Conservation (phyloP, 2,329 filamentous ascomycete genomes). For the Ploettnerulaceae sp. region DNA sequence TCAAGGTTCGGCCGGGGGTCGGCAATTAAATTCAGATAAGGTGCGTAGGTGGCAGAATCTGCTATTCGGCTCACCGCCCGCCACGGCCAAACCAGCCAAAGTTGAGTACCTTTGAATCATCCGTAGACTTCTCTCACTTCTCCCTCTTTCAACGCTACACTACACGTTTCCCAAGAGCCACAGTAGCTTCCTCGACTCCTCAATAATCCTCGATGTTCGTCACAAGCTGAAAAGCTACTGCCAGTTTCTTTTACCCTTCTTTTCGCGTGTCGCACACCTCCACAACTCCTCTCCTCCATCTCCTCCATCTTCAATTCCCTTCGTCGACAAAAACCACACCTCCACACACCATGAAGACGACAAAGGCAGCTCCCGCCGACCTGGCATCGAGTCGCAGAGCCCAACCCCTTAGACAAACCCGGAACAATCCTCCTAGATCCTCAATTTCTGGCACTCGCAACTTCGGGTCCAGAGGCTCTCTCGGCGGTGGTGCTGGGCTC, state of each 20-base stretch:
- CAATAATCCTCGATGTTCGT: constrained; percentile 4
- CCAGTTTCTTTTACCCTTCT: not conserved
- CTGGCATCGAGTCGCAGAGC: constrained; percentile 49
- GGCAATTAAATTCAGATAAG: constrained; percentile 7
- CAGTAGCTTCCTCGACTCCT: constrained; percentile 3
- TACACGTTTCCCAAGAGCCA: constrained; percentile 9
- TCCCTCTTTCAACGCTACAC: constrained; percentile 4
- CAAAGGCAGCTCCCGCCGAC: constrained; percentile 30
- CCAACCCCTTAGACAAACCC: constrained; percentile 60
- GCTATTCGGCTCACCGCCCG: not conserved
- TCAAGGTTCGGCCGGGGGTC: not conserved
- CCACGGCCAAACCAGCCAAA: constrained; percentile 4
- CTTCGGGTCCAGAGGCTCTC: constrained; percentile 40
- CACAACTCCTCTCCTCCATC: constrained; percentile 2
- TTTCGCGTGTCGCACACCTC: constrained; percentile 9
- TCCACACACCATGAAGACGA: constrained; percentile 33
- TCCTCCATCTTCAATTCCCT: constrained; percentile 1
- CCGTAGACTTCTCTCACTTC: constrained; percentile 7
- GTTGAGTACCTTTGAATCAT: constrained; percentile 3
- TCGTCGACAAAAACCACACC: constrained; percentile 11
- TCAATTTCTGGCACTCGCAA: constrained; percentile 45
- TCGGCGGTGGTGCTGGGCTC: constrained; percentile 37
- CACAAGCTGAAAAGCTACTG: constrained; percentile 4
- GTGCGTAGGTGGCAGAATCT: not conserved
- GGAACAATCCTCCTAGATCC: constrained; percentile 57